Evolutionary conservation across 768 basidiomycete genomes (phyloP).

Genomic region (Leccinum obscurum): DNA sequence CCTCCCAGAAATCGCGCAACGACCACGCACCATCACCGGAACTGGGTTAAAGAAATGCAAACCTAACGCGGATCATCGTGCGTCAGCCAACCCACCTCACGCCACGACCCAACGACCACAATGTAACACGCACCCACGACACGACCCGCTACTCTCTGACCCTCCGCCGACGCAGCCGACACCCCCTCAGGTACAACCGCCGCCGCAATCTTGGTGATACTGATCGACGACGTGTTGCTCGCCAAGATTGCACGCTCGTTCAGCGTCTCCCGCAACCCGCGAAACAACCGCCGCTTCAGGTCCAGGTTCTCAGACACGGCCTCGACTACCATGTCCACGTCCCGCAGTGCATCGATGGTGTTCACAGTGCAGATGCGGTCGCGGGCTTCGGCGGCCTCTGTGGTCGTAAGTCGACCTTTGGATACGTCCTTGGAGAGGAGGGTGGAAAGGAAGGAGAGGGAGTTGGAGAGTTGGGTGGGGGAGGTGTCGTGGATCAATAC

Average conservation of each 20-base stretch:
- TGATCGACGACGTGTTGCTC: slow-evolving; percentile 92
- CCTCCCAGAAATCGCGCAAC: background rate
- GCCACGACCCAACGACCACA: background rate
- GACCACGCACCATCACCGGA: slow-evolving; percentile 78
- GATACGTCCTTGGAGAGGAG: slow-evolving; percentile 86
- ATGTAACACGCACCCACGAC: slow-evolving; percentile 66
- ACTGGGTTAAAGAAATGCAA: slow-evolving; percentile 97
- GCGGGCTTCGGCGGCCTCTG: slow-evolving; percentile 72
- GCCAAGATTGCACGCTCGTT: slow-evolving; percentile 80
- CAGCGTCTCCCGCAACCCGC: slow-evolving; percentile 63
- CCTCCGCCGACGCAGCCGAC: slow-evolving; percentile 59
- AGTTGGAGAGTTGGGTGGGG: slow-evolving; percentile 67
- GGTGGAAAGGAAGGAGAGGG: slow-evolving; percentile 73
- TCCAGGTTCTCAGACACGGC: slow-evolving; percentile 85
- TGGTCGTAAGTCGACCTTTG: slow-evolving; percentile 71
- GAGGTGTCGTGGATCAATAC: slow-evolving; percentile 87
- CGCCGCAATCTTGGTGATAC: slow-evolving; percentile 91
- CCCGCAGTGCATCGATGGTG: slow-evolving; percentile 62
- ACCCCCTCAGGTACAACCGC: slow-evolving; percentile 63
- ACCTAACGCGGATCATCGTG: slow-evolving; percentile 40
- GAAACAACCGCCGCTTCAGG: slow-evolving; percentile 79
- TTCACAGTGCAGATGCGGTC: slow-evolving; percentile 63
- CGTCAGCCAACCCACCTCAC: background rate
- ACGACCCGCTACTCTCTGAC: slow-evolving; percentile 62
- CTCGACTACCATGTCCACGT: slow-evolving; percentile 92